Percentiles rank a stretch among this genome's conserved stretches.
Conservation (phyloP, 306 rosid species). For the Inga laurina region DNA sequence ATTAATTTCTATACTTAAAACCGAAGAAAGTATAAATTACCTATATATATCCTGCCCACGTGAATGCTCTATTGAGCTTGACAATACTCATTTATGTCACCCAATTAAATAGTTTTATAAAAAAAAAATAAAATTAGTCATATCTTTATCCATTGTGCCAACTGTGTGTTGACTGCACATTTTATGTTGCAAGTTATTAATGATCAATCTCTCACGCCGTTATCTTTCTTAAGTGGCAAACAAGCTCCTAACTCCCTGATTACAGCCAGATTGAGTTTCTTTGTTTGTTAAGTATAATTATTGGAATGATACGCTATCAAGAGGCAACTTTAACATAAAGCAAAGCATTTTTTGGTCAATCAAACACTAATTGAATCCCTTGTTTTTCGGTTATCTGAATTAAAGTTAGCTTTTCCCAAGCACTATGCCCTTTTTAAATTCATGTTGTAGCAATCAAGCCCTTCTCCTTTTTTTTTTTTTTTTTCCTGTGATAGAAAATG, state of each 20-base stretch:
- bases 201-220: no score
- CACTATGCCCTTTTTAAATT: conserved; percentile 31
- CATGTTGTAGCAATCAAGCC: neutral
- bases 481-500: neutral
- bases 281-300: conserved; percentile 1
- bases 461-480: no score
- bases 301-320: conserved; percentile 24
- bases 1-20: no score
- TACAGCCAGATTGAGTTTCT: neutral
- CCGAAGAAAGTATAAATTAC: no score
- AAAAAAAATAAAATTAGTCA: no score
- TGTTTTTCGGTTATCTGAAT: conserved; percentile 15
- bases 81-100: no score
- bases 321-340: conserved; percentile 32
- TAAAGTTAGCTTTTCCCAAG: conserved; percentile 40
- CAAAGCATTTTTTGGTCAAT: neutral
- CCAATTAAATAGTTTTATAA: no score
- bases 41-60: no score
- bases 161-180: neutral
- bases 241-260: neutral
- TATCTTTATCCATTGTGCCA: neutral
- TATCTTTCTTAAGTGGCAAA: conserved; percentile 12
- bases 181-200: neutral
- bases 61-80: no score
- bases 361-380: neutral